Evolutionary conservation across 1,284 basidiomycete genomes (phyloP).

Genomic region (Moesziomyces sp.): DNA sequence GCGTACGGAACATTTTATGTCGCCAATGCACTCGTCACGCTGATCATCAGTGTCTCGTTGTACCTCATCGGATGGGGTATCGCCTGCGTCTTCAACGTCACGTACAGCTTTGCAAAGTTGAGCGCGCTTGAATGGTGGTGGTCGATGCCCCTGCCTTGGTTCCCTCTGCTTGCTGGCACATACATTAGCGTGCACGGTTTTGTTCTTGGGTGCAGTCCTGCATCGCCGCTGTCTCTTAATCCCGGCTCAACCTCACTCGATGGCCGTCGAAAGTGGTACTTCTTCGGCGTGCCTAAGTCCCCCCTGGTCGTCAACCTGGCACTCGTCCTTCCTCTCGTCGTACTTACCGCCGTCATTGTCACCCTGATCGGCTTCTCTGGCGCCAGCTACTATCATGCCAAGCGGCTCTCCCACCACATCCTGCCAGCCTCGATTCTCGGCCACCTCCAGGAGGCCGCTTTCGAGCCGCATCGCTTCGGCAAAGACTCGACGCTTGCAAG

Average conservation of each 20-base stretch:
- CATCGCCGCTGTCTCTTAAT: constrained; percentile 9
- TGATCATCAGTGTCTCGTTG: not conserved
- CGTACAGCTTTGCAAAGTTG: not conserved
- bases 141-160: constrained; percentile 12
- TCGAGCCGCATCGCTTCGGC: not conserved
- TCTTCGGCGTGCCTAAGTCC: not conserved
- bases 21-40: constrained; percentile 7
- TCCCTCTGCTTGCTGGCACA: constrained; percentile 5
- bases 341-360: not conserved
- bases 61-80: constrained; percentile 10
- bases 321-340: not conserved
- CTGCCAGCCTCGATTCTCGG: constrained; percentile 1
- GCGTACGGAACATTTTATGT: constrained; percentile 7
- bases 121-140: constrained; percentile 13
- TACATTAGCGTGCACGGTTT: constrained; percentile 14
- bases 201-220: constrained; percentile 12
- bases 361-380: constrained; percentile 1
- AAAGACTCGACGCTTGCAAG: not conserved
- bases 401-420: not conserved
- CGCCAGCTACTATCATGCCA: not conserved
- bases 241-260: no score
- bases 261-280: not conserved
- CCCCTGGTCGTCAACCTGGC: not conserved
- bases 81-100: not conserved
- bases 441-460: not conserved